Evolutionary conservation across 78 protist genomes (phyloP), one percentile per base, ranked within the genome.

Genomic region (Thecamonas trahens): DNA sequence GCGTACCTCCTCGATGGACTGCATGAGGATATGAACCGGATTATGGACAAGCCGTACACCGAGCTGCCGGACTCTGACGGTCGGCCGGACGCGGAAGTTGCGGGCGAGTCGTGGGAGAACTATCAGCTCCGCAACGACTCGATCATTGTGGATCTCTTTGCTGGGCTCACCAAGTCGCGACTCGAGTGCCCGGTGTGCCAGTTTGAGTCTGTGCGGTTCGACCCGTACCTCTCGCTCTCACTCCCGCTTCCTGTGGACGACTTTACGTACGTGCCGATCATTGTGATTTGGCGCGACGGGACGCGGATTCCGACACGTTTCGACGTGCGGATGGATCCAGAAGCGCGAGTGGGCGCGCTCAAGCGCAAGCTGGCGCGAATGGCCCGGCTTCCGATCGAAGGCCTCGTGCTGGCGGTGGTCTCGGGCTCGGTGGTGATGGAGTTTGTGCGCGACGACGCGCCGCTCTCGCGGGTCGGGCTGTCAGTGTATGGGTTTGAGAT

Each of bases 221-320:
- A 86, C 34, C 91, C 95, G 22, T 86, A 54, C 60, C 86, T 86
- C 92, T 90, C 52, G 70, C 80, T 90, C 39, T 49, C 88, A n/a
- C 37, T 91, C 28, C 95, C 91, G 0, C 61, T 89, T 4, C 94
- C 94, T n/a, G 76, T 42, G 47, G 47, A 42, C 47, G 11, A 6
- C 47, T 13, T 13, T 11, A 6, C 22, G 22, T 42, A 11, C 22
- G 11, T 42, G 22, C 22, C 6, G 47, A 13, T 42, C 22, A 11
- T 42, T 6, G 22, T 42, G 47, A 13, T 42, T 42, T 11, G 22
- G 47, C 11, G 11, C 47, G 47, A 42, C 47, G 47, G 47, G 22
- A 42, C 47, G 22, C 47, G 11, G 47, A 42, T 11, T 6, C 47
- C 47, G 22, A 11, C 11, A 11, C 47, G 11, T 6, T 42, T 13